Evolutionary conservation across 1,284 basidiomycete species (phyloP).

Genomic region (Fomitopsis pinicola): DNA sequence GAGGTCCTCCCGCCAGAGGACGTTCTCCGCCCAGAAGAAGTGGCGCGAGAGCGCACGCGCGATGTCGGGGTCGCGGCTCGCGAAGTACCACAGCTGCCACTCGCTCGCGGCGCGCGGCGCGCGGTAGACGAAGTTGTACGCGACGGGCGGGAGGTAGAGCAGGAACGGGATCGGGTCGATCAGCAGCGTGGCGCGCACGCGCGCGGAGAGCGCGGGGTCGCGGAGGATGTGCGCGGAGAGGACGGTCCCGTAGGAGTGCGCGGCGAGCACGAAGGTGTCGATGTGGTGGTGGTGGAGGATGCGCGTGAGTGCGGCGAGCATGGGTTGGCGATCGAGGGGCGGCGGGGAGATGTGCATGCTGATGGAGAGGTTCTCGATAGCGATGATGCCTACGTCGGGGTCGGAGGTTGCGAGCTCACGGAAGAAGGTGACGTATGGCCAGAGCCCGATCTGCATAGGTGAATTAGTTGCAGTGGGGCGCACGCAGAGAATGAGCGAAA

Average conservation of each 20-base stretch:
- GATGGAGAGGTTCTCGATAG: slow-evolving; percentile 56
- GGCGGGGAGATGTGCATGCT: slow-evolving; percentile 52
- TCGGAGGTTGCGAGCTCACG: slow-evolving; percentile 35
- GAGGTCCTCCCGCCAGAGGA: slow-evolving; percentile 59
- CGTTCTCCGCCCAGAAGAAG: slow-evolving; percentile 63
- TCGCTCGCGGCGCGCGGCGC: slow-evolving; percentile 48
- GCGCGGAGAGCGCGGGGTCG: slow-evolving; percentile 24
- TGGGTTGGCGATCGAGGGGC: slow-evolving; percentile 36
- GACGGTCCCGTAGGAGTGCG: slow-evolving; percentile 65
- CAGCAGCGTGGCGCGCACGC: slow-evolving; percentile 42
- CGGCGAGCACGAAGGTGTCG: slow-evolving; percentile 39
- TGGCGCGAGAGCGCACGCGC: slow-evolving; percentile 51
- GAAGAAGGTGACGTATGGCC: slow-evolving; percentile 50
- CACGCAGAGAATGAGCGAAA: not conserved
- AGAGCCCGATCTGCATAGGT: slow-evolving; percentile 49
- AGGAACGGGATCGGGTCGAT: slow-evolving; percentile 64
- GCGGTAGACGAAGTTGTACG: slow-evolving; percentile 64
- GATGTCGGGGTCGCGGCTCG: slow-evolving; percentile 58
- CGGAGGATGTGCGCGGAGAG: slow-evolving; percentile 45
- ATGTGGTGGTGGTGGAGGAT: slow-evolving; percentile 43
- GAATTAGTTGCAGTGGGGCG: not conserved
- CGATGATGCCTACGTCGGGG: slow-evolving; percentile 49
- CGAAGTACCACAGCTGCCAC: slow-evolving; percentile 68
- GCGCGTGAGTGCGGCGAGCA: slow-evolving; percentile 31
- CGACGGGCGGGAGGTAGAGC: slow-evolving; percentile 55